A percentile compares a stretch with the other conserved stretches of the same genome.
phyloP scores from a whole-genome alignment of 2,329 filamentous ascomycete species.

The Clathrospora elynae region DNA sequence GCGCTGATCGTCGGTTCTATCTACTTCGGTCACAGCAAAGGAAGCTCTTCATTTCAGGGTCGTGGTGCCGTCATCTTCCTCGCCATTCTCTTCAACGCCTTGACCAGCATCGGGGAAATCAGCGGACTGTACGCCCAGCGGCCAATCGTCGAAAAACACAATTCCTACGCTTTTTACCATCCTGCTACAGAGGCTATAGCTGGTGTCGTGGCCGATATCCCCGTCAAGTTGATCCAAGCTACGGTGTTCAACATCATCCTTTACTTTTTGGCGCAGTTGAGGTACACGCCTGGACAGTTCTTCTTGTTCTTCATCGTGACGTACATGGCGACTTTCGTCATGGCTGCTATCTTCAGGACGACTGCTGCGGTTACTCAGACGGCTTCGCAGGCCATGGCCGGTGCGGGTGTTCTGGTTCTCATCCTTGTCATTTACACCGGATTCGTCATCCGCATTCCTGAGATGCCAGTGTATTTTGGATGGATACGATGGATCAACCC shows the following conservation, averaged over 20 bases:
- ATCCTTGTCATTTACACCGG: constrained; percentile 70
- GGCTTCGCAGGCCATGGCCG: constrained; percentile 61
- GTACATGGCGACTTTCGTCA: constrained; percentile 62
- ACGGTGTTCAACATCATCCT: constrained; percentile 77
- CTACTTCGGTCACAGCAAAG: constrained; percentile 60
- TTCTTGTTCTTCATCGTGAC: constrained; percentile 76
- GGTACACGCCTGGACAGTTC: constrained; percentile 73
- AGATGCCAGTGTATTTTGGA: constrained; percentile 56
- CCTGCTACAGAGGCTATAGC: constrained; percentile 82
- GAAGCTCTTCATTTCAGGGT: constrained; percentile 59
- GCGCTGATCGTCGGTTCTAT: constrained; percentile 66
- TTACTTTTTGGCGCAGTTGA: constrained; percentile 84
- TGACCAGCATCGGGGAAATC: constrained; percentile 62
- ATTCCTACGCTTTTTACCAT: constrained; percentile 84
- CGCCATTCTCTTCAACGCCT: constrained; percentile 63
- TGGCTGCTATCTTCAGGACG: constrained; percentile 83
- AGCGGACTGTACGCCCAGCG: constrained; percentile 74
- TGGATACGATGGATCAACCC: constrained; percentile 68
- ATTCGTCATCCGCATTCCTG: constrained; percentile 68
- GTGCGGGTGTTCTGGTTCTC: constrained; percentile 63
- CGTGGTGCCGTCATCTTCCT: constrained; percentile 65
- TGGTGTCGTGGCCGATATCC: constrained; percentile 82
- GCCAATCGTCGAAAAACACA: constrained; percentile 88
- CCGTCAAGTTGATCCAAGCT: constrained; percentile 74
- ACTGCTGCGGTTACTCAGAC: constrained; percentile 76